Conservation (phyloP, 2,329 filamentous ascomycete species). For the Fusarium verrucosum region DNA sequence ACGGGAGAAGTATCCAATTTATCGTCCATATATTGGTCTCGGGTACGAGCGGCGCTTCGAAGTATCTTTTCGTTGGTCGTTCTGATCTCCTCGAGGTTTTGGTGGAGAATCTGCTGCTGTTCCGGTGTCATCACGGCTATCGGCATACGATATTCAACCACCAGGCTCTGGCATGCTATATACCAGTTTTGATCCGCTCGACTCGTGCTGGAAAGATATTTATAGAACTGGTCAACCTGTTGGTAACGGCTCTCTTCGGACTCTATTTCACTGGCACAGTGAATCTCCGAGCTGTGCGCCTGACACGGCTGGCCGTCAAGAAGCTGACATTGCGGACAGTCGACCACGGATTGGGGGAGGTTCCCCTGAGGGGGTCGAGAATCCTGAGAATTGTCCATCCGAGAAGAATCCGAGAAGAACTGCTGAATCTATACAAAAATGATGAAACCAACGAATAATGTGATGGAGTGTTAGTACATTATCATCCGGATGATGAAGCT, state of each 20-base stretch:
- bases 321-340: not conserved
- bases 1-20: not conserved
- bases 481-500: too few relatives aligned
- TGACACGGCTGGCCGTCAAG: too few relatives aligned
- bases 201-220: not conserved
- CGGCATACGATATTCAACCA: not conserved
- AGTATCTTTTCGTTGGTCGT: too few relatives aligned
- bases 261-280: not conserved
- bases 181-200: not conserved
- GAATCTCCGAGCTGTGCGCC: not conserved
- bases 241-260: not conserved
- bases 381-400: too few relatives aligned
- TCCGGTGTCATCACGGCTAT: too few relatives aligned
- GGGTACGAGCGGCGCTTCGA: too few relatives aligned
- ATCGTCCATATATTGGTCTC: not conserved
- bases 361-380: not conserved
- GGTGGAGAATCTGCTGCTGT: not conserved
- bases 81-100: too few relatives aligned
- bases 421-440: too few relatives aligned
- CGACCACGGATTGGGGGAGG: too few relatives aligned
- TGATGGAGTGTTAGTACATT: too few relatives aligned
- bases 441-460: too few relatives aligned
- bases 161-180: not conserved
- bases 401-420: too few relatives aligned
- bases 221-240: not conserved